phyloP scores from a whole-genome alignment of 495 filamentous ascomycete genomes.

The Neurospora hispaniola region DNA sequence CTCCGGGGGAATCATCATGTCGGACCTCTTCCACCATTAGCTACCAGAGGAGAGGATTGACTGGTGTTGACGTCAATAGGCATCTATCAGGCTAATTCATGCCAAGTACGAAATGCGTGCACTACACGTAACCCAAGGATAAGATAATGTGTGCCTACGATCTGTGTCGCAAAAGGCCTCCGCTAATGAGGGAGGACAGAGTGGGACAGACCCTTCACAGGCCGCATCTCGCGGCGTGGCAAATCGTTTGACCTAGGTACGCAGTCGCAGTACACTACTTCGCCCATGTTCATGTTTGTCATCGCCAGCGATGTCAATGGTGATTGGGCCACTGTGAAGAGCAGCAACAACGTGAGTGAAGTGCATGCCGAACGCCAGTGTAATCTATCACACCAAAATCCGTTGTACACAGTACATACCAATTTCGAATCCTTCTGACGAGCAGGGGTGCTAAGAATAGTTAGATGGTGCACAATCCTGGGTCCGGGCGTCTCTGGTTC shows the following conservation, averaged over 20 bases:
- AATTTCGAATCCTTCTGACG: neutral
- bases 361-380: neutral
- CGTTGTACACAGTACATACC: neutral
- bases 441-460: neutral
- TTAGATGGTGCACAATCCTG: neutral
- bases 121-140: neutral
- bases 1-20: neutral
- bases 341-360: neutral
- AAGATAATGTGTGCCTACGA: neutral
- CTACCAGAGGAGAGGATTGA: neutral
- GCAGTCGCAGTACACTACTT: neutral
- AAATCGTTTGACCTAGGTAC: neutral
- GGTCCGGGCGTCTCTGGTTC: neutral
- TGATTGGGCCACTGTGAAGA: neutral
- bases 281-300: neutral
- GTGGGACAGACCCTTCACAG: neutral
- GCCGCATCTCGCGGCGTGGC: neutral
- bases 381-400: neutral
- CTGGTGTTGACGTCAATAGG: neutral
- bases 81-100: neutral
- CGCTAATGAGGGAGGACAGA: neutral
- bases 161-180: neutral
- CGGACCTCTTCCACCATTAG: neutral
- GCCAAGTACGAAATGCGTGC: neutral
- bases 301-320: neutral